Conservation (phyloP, 2,329 filamentous ascomycete genomes). For the Zymoseptoria ardabiliae region DNA sequence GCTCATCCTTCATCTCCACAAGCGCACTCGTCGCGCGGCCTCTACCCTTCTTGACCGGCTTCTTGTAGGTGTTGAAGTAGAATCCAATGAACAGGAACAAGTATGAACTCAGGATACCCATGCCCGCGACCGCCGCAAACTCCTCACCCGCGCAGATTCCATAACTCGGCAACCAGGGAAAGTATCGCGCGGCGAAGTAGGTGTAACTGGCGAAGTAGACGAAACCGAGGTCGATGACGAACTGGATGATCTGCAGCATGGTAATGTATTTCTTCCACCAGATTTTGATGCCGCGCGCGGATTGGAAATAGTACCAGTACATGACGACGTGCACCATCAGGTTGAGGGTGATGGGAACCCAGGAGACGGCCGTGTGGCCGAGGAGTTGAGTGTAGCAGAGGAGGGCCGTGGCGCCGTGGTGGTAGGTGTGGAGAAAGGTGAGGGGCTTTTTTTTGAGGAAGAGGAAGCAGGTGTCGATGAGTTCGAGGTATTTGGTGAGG, state of each 20-base stretch:
- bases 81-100: conserved; percentile 97
- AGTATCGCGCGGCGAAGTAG: conserved; percentile 92
- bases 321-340: conserved; percentile 92
- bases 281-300: conserved; percentile 85
- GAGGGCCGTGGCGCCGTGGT: conserved; percentile 92
- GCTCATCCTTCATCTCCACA: conserved; percentile 73
- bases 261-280: conserved; percentile 99
- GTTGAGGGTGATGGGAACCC: conserved; percentile 91
- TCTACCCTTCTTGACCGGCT: conserved; percentile 65
- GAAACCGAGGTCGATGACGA: conserved; percentile 94
- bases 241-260: conserved; percentile 92
- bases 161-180: conserved; percentile 70
- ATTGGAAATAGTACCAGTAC: conserved; percentile 99
- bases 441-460: conserved; percentile 99
- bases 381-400: conserved; percentile 97
- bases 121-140: conserved; percentile 88
- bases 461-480: conserved; percentile 91
- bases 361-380: conserved; percentile 85
- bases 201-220: conserved; percentile 99
- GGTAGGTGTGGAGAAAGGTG: conserved; percentile 98
- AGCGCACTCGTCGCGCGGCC: conserved; percentile 75
- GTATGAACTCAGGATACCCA: conserved; percentile 88
- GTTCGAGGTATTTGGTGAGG: conserved; percentile 93
- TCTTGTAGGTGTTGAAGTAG: conserved; percentile 95
- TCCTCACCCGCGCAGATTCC: conserved; percentile 92